Base-by-base conservation (phyloP, 2,329 filamentous ascomycete species). In the Talaromyces sp. region DNA sequence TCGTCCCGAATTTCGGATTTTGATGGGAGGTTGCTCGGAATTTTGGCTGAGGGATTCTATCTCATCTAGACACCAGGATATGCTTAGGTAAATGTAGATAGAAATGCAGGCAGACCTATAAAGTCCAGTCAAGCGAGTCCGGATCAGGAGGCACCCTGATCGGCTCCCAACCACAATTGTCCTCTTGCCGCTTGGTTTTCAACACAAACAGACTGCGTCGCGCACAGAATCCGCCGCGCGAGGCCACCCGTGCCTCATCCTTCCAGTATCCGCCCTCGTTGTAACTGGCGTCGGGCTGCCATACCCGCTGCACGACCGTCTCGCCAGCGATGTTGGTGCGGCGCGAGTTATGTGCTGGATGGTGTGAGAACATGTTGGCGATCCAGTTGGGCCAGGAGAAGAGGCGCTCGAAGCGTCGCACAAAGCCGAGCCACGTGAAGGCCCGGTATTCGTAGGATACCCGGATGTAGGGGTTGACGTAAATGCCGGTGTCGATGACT, bases 401-500 rank as follows among this genome's bases (percentile, higher is more conserved):
- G 39, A 41, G 39, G 17, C 39, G 39, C 39, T 41, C 39, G 17
- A 41, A 17, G 39, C 39, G 39, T 6, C 39, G 39, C 17, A 41
- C 39, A 17, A 41, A 41, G 39, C 39, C 17, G 15, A 41, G 39
- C 17, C 17, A 17, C 39, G 39, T n/a, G 17, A 41, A 41, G 39
- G 39, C 17, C 39, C 15, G 39, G 39, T 41, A 41, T 8, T 41
- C 39, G 39, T 41, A 41, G 5, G 39, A 41, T n/a, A 41, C 39
- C 39, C 39, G 39, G 39, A 41, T 41, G 39, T 41, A 41, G 15
- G 39, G 39, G 39, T 41, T 93, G 81, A 92, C 86, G 72, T 86
- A 92, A 61, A 91, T 87, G 1, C 86, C 87, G 0, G 84, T 83
- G 45, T 85, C 81, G 5, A 71, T 69, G 35, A 75, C 73, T 13